Conservation (phyloP, 2,329 filamentous ascomycete species). For the Colletotrichum chrysophilum region DNA sequence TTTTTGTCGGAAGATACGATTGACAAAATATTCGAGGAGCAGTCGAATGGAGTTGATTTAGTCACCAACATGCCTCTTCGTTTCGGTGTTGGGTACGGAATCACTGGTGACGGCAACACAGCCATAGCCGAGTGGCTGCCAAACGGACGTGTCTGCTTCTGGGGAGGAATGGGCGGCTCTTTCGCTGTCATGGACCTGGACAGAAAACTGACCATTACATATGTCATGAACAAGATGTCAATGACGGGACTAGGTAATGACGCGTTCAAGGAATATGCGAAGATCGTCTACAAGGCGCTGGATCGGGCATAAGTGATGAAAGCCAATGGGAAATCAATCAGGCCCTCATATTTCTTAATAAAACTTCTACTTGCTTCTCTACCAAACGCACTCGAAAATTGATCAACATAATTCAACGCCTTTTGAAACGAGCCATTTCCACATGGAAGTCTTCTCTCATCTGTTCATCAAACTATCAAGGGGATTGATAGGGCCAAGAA, state of each 20-base stretch:
- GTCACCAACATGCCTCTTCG: slow-evolving; percentile 37
- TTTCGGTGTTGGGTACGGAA: slow-evolving; percentile 46
- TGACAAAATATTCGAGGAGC: slow-evolving; percentile 48
- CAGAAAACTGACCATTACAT: slow-evolving; percentile 43
- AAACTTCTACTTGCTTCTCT: too few species aligned
- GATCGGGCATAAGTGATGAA: background rate
- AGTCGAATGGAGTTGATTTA: slow-evolving; percentile 45
- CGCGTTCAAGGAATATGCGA: background rate
- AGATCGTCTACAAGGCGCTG: background rate
- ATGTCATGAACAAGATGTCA: slow-evolving; percentile 51
- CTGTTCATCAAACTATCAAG: too few species aligned
- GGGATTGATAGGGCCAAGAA: too few species aligned
- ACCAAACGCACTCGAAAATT: too few species aligned
- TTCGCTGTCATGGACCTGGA: slow-evolving; percentile 47
- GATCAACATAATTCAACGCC: too few species aligned
- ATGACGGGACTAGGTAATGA: background rate
- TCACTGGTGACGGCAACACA: slow-evolving; percentile 32
- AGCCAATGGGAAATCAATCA: too few species aligned
- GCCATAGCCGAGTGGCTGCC: slow-evolving; percentile 31
- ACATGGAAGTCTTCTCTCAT: too few species aligned
- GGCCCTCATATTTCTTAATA: too few species aligned
- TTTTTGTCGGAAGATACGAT: slow-evolving; percentile 45
- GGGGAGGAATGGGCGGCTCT: slow-evolving; percentile 51
- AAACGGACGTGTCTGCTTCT: slow-evolving; percentile 39
- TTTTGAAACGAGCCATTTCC: too few species aligned